Base-by-base conservation (phyloP, 805 yeast species). In the Candida loeiensis region DNA sequence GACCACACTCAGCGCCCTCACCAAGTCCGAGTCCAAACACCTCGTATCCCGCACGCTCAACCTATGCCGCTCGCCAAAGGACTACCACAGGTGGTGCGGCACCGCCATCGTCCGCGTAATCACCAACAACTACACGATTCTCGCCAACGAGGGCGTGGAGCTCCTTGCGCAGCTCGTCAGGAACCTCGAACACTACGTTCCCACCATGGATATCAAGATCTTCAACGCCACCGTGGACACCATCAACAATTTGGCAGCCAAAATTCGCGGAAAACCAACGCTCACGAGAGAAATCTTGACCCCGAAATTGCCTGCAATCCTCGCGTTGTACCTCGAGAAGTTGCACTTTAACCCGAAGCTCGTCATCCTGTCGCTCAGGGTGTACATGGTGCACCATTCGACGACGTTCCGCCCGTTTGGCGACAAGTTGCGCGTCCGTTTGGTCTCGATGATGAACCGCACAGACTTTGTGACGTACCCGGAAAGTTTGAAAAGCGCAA, bases 391-490 rank as follows among this genome's bases (percentile, higher is more conserved):
- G 29, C 64, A 74, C 41, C 84, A 87, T 53, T 74, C 95, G 1
- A 85, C 93, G 1, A 83, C 95, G 2, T 85, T 86, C 55, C 76
- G 90, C 58, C 95, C 95, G 11, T 82, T 72, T 62, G 83, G 82
- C 4, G 74, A 78, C 43, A 82, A 79, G 50, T 77, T 76, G 47
- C 79, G 80, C 49, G 58, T 55, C 9, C 72, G 66, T 21, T 59
- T 80, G 21, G 43, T 64, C 7, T 49, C 47, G 4, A 54, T 76
- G 4, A 44, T 66, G 16, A 43, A 58, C 71, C 27, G 54, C 44
- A 27, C 56, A 50, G 40, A 62, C 56, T 52, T 73, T 63, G 49
- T 53, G 55, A 64, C 56, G 35, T 66, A 72, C 45, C 73, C 77
- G 21, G 26, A 39, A 0, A 42, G 49, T 0, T 60, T 80, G 34